phyloP scores from a whole-genome alignment of 148 eudicot genomes.

The Diospyros lotus region DNA sequence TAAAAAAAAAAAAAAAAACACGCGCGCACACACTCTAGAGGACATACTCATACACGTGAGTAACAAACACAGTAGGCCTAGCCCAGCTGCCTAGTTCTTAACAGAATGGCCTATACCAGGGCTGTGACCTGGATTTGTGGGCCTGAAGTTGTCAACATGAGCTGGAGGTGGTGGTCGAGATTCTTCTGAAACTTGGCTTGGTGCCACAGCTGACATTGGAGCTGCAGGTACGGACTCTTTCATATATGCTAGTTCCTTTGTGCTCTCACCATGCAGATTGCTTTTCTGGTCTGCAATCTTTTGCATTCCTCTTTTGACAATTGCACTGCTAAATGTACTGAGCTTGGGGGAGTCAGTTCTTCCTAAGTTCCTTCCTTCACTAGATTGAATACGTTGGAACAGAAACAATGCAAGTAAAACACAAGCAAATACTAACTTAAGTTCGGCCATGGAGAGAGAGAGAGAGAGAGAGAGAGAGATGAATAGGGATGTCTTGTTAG shows the following conservation, averaged over 20 bases:
- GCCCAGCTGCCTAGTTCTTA: no score
- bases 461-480: no score
- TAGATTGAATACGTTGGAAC: not conserved
- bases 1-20: no score
- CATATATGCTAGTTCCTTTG: not conserved
- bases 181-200: conserved; percentile 15
- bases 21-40: no score
- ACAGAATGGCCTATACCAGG: conserved; percentile 29
- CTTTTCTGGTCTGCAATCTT: conserved; percentile 11
- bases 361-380: conserved; percentile 30
- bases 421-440: conserved; percentile 22
- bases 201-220: conserved; percentile 5
- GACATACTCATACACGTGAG: no score
- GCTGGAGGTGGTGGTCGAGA: conserved; percentile 27
- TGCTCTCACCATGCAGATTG: not conserved
- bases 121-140: conserved; percentile 25
- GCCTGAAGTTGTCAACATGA: conserved; percentile 24
- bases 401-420: not conserved
- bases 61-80: no score
- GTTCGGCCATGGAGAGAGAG: conserved; percentile 29
- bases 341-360: conserved; percentile 18
- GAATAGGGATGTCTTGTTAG: no score
- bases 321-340: conserved; percentile 1
- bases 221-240: conserved; percentile 2
- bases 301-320: conserved; percentile 6